These are phyloP conservation scores for Pseudogymnoascus pannorum DNA, from an alignment of 2,329 filamentous ascomycete species.

Conservation along the genomic window DNA sequence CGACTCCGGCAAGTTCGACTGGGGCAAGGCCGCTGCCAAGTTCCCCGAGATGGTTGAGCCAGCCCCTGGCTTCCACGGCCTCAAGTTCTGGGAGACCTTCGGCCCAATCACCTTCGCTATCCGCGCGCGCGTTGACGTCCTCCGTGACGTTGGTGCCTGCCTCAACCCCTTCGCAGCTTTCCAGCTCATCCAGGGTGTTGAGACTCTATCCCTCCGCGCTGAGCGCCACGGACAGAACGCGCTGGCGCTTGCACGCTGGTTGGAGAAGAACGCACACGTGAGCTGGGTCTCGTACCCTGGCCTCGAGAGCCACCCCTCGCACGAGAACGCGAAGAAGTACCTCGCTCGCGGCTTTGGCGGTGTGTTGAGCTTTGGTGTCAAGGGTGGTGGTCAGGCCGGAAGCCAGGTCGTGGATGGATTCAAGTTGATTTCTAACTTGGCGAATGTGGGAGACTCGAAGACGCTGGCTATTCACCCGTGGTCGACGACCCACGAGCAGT, in stretches of 20 bases:
- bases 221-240: slow-evolving; percentile 86
- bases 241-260: slow-evolving; percentile 69
- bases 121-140: slow-evolving; percentile 78
- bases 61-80: slow-evolving; percentile 80
- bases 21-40: slow-evolving; percentile 72
- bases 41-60: slow-evolving; percentile 94
- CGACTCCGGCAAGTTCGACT: slow-evolving; percentile 89
- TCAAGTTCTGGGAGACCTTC: slow-evolving; percentile 93
- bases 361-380: slow-evolving; percentile 88
- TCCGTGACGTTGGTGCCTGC: slow-evolving; percentile 75
- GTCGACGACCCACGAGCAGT: slow-evolving; percentile 91
- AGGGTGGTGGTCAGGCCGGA: slow-evolving; percentile 77
- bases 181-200: slow-evolving; percentile 79
- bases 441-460: slow-evolving; percentile 94
- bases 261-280: slow-evolving; percentile 77
- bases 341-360: slow-evolving; percentile 78
- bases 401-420: slow-evolving; percentile 87
- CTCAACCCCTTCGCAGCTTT: slow-evolving; percentile 90
- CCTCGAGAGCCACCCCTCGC: slow-evolving; percentile 71
- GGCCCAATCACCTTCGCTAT: slow-evolving; percentile 76
- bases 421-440: slow-evolving; percentile 90
- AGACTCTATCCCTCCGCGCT: slow-evolving; percentile 80
- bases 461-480: slow-evolving; percentile 92
- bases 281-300: slow-evolving; percentile 93
- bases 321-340: slow-evolving; percentile 79